Percentiles rank a stretch among this genome's conserved stretches.
These are phyloP conservation scores for Trichoderma sp. DNA, from an alignment of 2,329 filamentous ascomycete genomes.

Conservation along the genomic window DNA sequence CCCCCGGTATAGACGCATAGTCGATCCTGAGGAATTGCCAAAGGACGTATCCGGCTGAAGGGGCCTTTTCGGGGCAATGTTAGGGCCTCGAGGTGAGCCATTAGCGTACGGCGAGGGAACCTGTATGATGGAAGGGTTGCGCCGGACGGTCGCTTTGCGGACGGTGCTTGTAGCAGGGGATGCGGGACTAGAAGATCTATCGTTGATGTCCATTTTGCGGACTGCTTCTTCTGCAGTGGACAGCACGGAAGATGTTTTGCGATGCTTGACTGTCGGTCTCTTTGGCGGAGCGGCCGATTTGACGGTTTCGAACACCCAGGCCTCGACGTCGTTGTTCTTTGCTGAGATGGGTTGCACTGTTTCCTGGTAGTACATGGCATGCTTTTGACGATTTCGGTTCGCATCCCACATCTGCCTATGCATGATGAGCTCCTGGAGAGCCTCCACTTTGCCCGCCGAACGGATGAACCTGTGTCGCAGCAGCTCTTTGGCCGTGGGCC, in stretches of 20 bases:
- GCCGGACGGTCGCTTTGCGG: slow-evolving; percentile 60
- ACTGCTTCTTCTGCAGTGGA: slow-evolving; percentile 63
- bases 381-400: slow-evolving; percentile 66
- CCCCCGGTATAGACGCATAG: slow-evolving; percentile 86
- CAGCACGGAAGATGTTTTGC: slow-evolving; percentile 55
- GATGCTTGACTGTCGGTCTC: slow-evolving; percentile 49
- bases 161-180: slow-evolving; percentile 60
- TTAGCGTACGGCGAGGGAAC: slow-evolving; percentile 40
- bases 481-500: slow-evolving; percentile 84
- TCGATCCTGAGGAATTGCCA: slow-evolving; percentile 82
- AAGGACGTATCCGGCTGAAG: slow-evolving; percentile 89
- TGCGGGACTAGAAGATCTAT: slow-evolving; percentile 59
- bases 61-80: slow-evolving; percentile 66
- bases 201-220: slow-evolving; percentile 62
- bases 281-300: slow-evolving; percentile 66
- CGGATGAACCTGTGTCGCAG: slow-evolving; percentile 87
- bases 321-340: slow-evolving; percentile 70
- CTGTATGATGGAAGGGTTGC: slow-evolving; percentile 49
- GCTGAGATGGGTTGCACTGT: slow-evolving; percentile 74
- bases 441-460: slow-evolving; percentile 83
- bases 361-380: slow-evolving; percentile 89
- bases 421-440: slow-evolving; percentile 82
- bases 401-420: slow-evolving; percentile 82
- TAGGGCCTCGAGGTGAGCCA: slow-evolving; percentile 48
- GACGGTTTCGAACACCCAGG: slow-evolving; percentile 95